Conservation (phyloP, 257 asterid genomes). For the Prunella vulgaris region DNA sequence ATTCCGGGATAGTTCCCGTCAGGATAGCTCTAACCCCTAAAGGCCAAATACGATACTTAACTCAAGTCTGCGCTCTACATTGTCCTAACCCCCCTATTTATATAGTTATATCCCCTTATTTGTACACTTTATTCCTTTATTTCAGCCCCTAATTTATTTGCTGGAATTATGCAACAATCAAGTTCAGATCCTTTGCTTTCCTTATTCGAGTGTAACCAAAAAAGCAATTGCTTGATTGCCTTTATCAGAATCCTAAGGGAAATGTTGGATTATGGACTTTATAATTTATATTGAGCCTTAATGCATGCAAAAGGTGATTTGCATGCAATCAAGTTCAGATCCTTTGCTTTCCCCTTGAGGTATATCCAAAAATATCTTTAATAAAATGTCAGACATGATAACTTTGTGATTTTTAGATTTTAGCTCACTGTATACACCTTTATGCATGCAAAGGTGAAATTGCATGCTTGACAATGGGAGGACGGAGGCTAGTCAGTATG, state of each 20-base stretch:
- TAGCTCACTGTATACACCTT: neutral
- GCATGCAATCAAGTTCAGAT: too few species aligned
- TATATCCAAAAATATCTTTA: too few species aligned
- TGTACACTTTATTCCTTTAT: neutral
- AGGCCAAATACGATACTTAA: neutral
- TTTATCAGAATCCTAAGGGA: neutral
- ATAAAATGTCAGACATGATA: neutral
- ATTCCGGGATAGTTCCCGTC: neutral
- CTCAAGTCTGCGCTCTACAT: neutral
- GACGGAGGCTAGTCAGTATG: neutral
- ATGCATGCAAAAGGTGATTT: too few species aligned
- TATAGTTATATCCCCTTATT: neutral
- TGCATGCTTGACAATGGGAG: neutral
- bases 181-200: neutral
- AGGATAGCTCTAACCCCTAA: neutral
- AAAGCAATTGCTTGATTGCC: neutral
- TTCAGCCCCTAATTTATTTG: neutral
- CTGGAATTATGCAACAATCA: neutral
- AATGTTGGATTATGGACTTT: slow-evolving; percentile 11
- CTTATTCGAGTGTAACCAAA: neutral
- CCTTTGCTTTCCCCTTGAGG: neutral
- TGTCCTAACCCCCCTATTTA: neutral
- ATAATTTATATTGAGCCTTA: too few species aligned
- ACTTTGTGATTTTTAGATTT: neutral
- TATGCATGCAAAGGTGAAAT: neutral